A percentile compares a stretch with the other conserved stretches of the same genome.
Evolutionary conservation across 208 protist species (phyloP).

Genomic region (Wallacemonas rigidus): DNA sequence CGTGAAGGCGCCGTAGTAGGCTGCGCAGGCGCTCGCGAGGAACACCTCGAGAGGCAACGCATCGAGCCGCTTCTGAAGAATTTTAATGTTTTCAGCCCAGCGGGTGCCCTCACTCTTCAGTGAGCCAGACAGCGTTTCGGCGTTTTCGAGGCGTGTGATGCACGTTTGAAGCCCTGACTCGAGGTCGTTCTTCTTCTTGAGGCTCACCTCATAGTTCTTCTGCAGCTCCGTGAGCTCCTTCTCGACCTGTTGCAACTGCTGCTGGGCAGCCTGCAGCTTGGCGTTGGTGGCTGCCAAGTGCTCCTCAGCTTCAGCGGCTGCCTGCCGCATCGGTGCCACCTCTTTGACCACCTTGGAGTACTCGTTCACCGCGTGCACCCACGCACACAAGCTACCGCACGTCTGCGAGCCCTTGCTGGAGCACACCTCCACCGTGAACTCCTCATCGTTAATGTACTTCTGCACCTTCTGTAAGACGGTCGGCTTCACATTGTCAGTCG

Average conservation of each 20-base stretch:
- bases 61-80: constrained; percentile 64
- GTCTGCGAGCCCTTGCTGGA: constrained; percentile 94
- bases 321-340: constrained; percentile 94
- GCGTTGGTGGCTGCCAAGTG: constrained; percentile 88
- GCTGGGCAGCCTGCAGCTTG: constrained; percentile 89
- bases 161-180: constrained; percentile 87
- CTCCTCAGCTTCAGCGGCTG: constrained; percentile 88
- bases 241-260: constrained; percentile 90
- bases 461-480: constrained; percentile 88
- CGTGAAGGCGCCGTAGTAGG: constrained; percentile 96
- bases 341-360: constrained; percentile 96
- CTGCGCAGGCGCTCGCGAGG: constrained; percentile 93
- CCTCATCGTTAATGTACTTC: constrained; percentile 94
- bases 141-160: constrained; percentile 91
- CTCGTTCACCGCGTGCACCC: constrained; percentile 96
- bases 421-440: constrained; percentile 94
- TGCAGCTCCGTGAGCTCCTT: constrained; percentile 90
- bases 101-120: constrained; percentile 94
- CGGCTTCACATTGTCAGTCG: constrained; percentile 95
- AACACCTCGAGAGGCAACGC: constrained; percentile 94
- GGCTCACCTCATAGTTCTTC: constrained; percentile 85
- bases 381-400: constrained; percentile 95
- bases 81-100: constrained; percentile 92
- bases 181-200: constrained; percentile 89
- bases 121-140: constrained; percentile 93